Evolutionary conservation across 441 rosid genomes (phyloP), one percentile per base, ranked within the genome.

Genomic region (Euphorbia schlechtendalii): DNA sequence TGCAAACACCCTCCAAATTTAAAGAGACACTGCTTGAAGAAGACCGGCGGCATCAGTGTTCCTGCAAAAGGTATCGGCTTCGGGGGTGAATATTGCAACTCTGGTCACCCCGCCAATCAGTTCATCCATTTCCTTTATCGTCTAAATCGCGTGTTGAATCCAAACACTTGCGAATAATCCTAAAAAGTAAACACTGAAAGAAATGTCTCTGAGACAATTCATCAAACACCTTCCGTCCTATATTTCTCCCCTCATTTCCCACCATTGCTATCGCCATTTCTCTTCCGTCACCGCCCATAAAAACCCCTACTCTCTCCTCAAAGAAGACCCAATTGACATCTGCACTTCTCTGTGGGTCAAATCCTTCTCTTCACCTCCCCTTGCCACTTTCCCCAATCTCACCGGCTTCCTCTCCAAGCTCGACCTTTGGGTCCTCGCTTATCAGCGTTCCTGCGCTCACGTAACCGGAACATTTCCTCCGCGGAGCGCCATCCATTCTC

Each of bases 381-480:
- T 75, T 41, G 62, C 78, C 52, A 63, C 76, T 22, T 87, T 88
- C 69, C 76, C 85, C 0, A 86, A 90, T 74, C 85, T 94, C 77
- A 80, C 90, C 0, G 97, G 97, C 69, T 94, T 87, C 72, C 86
- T 94, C 74, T 81, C 89, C n/a, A 89, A 94, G 69, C 83, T 90
- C 71, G 99, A 90, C 68, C 84, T 94, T 52, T 90, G 99, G 96
- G 83, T 89, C 71, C 77, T 89, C 63, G 99, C 97, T 28, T 93
- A 90, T 79, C 97, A 93, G 69, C 91, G 99, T 17, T 74, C 90
- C 10, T 81, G 86, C 59, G 96, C 97, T 52, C 88, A 87, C 21
- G 76, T 81, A 24, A 84, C 96, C 32, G 96, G 93, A 59, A 74
- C 90, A 6, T 87, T 94, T 82, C 97, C 99, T 61, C 97, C 99